Conservation (phyloP, 495 filamentous ascomycete genomes). For the Lophium mytilinum region DNA sequence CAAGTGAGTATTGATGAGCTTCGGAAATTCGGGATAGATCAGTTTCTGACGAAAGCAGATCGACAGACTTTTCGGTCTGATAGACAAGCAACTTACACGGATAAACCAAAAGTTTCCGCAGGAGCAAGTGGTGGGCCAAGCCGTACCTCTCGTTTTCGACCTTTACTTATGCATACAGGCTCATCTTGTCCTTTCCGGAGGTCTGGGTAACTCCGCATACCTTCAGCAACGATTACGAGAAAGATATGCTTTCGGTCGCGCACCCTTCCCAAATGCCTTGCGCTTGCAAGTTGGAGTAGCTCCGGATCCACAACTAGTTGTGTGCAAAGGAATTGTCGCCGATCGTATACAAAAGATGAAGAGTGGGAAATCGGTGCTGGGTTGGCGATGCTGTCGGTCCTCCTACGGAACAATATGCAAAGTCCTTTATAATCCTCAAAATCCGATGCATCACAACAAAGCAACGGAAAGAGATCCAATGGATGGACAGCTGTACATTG, state of each 20-base stretch:
- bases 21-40: background rate
- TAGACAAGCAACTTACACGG: slow-evolving; percentile 47
- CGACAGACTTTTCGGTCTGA: slow-evolving; percentile 41
- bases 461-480: slow-evolving; percentile 16
- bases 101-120: slow-evolving; percentile 38
- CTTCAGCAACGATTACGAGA: slow-evolving; percentile 31
- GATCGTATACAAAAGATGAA: slow-evolving; percentile 29
- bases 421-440: slow-evolving; percentile 21
- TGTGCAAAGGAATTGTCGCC: slow-evolving; percentile 33
- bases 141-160: slow-evolving; percentile 22
- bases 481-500: slow-evolving; percentile 21
- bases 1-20: background rate
- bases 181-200: slow-evolving; percentile 54
- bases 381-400: slow-evolving; percentile 25
- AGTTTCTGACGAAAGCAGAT: slow-evolving; percentile 31
- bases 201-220: slow-evolving; percentile 58
- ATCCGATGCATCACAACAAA: slow-evolving; percentile 17
- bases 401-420: slow-evolving; percentile 26
- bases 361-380: slow-evolving; percentile 25
- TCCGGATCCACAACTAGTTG: slow-evolving; percentile 35
- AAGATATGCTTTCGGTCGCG: slow-evolving; percentile 19
- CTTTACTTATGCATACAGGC: background rate
- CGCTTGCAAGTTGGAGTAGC: slow-evolving; percentile 28
- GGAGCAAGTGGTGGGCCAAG: slow-evolving; percentile 35
- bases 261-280: slow-evolving; percentile 8